Percentiles rank a stretch among this genome's conserved stretches.
Conservation (phyloP, 2,329 filamentous ascomycete species). For the Arthrinium puccinioides region DNA sequence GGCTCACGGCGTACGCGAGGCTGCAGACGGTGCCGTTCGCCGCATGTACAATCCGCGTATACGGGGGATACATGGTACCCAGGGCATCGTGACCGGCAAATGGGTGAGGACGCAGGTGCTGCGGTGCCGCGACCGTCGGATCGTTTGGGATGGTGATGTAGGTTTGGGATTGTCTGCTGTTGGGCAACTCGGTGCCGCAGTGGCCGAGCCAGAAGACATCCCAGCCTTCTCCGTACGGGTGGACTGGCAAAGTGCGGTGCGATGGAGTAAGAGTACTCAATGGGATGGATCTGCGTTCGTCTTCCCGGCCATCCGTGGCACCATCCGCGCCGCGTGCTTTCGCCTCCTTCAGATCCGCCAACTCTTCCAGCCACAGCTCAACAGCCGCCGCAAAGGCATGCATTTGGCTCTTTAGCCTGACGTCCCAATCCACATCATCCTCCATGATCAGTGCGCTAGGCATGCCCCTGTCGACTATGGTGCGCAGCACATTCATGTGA, state of each 20-base stretch:
- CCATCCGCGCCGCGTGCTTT: constrained; percentile 7
- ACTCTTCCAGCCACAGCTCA: neutral
- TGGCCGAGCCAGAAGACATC: constrained; percentile 31
- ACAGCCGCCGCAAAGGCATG: constrained; percentile 14
- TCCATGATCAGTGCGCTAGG: constrained; percentile 29
- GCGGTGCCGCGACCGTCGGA: constrained; percentile 5
- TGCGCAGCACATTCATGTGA: constrained; percentile 30
- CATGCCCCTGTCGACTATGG: constrained; percentile 25
- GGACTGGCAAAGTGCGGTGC: neutral
- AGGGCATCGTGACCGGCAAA: constrained; percentile 1
- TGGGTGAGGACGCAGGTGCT: constrained; percentile 2
- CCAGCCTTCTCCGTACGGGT: constrained; percentile 19
- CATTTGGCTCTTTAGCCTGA: constrained; percentile 24
- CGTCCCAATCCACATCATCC: constrained; percentile 33
- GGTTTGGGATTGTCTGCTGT: constrained; percentile 2
- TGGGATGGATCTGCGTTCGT: constrained; percentile 2
- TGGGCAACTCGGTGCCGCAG: constrained; percentile 18
- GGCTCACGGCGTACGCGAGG: constrained; percentile 7
- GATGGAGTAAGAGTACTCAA: constrained; percentile 5
- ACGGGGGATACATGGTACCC: neutral
- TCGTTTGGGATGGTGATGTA: constrained; percentile 6
- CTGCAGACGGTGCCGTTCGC: constrained; percentile 6
- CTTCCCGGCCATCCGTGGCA: constrained; percentile 12
- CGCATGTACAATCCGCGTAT: constrained; percentile 8
- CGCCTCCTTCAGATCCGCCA: neutral